phyloP scores from a whole-genome alignment of 2,329 filamentous ascomycete genomes.

The Xylaria sp. region DNA sequence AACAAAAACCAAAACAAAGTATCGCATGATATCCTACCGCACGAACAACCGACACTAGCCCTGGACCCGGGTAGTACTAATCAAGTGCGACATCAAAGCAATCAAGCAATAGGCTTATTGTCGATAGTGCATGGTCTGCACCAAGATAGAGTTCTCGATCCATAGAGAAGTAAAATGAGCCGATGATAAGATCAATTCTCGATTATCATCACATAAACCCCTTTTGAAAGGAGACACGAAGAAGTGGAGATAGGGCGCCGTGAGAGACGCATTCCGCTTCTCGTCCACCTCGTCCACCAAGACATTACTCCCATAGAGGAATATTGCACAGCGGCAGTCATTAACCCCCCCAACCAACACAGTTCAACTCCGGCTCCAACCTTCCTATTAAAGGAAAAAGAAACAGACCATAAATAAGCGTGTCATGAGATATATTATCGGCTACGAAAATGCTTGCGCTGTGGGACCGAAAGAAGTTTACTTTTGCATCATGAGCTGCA shows the following conservation, averaged over 20 bases:
- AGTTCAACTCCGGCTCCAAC: slow-evolving; percentile 30
- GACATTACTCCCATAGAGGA: slow-evolving; percentile 11
- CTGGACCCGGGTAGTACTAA: too few relatives aligned
- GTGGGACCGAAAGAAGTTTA: slow-evolving; percentile 58
- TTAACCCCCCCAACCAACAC: slow-evolving; percentile 25
- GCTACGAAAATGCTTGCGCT: slow-evolving; percentile 40
- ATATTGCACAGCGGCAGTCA: slow-evolving; percentile 22
- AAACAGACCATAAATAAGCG: slow-evolving; percentile 42
- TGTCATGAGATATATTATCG: slow-evolving; percentile 43
- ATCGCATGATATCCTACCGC: background rate
- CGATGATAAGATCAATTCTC: slow-evolving; percentile 14
- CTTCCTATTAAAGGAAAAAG: slow-evolving; percentile 31
- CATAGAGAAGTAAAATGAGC: slow-evolving; percentile 5
- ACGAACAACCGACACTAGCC: background rate
- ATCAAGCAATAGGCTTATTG: slow-evolving; percentile 1
- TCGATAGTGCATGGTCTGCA: background rate
- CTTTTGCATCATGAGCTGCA: slow-evolving; percentile 97
- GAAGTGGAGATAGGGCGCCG: slow-evolving; percentile 6
- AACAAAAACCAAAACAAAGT: background rate
- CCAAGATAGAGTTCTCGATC: background rate
- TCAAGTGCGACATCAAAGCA: background rate
- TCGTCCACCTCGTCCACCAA: slow-evolving; percentile 6
- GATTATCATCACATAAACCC: slow-evolving; percentile 17
- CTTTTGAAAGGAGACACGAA: slow-evolving; percentile 23
- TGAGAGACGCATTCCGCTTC: slow-evolving; percentile 10